Evolutionary conservation across 2,329 filamentous ascomycete genomes (phyloP), one percentile per base, ranked within the genome.

Genomic region (Aspergillus sergii): DNA sequence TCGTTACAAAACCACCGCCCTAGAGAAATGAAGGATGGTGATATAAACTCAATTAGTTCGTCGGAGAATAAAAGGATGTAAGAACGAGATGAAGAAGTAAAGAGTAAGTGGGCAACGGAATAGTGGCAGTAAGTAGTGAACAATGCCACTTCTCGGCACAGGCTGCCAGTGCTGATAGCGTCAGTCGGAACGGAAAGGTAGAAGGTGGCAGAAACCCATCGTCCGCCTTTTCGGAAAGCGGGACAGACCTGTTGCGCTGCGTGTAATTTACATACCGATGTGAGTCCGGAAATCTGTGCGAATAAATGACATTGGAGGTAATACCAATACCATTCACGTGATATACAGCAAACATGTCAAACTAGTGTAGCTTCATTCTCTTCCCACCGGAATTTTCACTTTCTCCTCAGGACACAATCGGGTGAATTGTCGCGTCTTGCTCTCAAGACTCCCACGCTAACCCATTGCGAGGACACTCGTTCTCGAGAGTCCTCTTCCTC

Each of bases 181-280:
- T 57, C 26, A 64, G 62, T 48, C 54, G 56, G 46, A 58, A 64
- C 65, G 64, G 21, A 62, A 32, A 36, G 9, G 65, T 58, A 64
- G 76, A 78, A 78, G 72, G 71, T 65, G 76, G 75, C 75, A 74
- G 76, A 78, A 78, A 66, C 75, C 57, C 66, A 74, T 77, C 67
- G 74, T 73, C 64, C 64, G 66, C 62, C 61, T 67, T 61, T 53
- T 48, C 53, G 51, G 45, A 19, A n/a, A 39, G 54, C 28, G 55
- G 11, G 19, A 21, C 19, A 28, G n/a, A 16, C 36, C 14, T 36
- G n/a, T 32, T 56, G 41, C 30, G 26, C 41, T 36, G 57, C 30
- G 23, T 3, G 21, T 39, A 51, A 32, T 3, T 51, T 53, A 30
- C 36, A 30, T 60, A 56, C 43, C 19, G 23, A 12, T 5, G 19